Evolutionary conservation across 73 alveolate species (phyloP).

Genomic region (Tetrahymena borealis): DNA sequence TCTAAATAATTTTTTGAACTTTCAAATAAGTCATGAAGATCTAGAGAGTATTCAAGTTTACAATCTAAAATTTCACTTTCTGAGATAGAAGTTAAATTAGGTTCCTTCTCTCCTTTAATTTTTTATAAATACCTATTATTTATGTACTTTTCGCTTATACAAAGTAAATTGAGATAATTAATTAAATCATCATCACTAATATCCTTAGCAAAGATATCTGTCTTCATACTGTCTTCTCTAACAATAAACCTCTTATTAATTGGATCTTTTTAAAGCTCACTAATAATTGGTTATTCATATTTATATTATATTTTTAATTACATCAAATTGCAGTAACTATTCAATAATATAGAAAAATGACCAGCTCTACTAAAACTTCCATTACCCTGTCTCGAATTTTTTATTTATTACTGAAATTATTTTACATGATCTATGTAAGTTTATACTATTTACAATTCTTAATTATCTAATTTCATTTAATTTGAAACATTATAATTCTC

Average conservation of each 20-base stretch:
- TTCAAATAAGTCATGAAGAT: not conserved
- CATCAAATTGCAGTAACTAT: not conserved
- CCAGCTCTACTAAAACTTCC: not conserved
- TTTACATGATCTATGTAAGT: too few species aligned
- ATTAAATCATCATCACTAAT: not conserved
- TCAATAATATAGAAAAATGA: not conserved
- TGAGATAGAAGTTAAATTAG: not conserved
- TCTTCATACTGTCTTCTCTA: not conserved
- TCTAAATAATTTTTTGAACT: too few species aligned
- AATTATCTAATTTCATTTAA: too few species aligned
- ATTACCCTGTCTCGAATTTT: not conserved
- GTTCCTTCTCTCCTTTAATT: not conserved
- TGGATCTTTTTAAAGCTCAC: not conserved
- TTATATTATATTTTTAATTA: too few species aligned
- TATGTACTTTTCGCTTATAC: not conserved
- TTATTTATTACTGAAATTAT: too few species aligned
- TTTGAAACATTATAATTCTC: too few species aligned
- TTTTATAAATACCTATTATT: not conserved
- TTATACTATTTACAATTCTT: too few species aligned
- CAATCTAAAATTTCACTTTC: not conserved
- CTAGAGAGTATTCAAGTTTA: not conserved
- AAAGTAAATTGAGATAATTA: not conserved
- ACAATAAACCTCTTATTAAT: too few species aligned
- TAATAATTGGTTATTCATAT: not conserved
- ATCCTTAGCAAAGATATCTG: not conserved